Conservation (phyloP, 1,139 yeast genomes). For the Eremothecium gossypii region DNA sequence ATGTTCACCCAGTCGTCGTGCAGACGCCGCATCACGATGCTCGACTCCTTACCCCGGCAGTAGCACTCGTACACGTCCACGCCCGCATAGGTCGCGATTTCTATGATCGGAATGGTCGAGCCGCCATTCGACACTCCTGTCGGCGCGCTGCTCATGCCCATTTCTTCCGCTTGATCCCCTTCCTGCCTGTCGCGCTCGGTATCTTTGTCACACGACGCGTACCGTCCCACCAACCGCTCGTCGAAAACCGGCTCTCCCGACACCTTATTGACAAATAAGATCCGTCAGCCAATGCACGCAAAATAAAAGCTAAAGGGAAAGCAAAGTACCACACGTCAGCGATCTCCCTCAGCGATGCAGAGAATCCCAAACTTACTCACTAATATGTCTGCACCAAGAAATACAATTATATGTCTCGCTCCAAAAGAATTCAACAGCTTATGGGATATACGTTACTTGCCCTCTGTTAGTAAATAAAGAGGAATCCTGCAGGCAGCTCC, state of each 20-base stretch:
- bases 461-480: too few relatives aligned
- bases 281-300: too few relatives aligned
- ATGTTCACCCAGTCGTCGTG: conserved; percentile 84
- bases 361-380: too few relatives aligned
- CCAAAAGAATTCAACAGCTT: too few relatives aligned
- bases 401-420: too few relatives aligned
- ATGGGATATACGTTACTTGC: too few relatives aligned
- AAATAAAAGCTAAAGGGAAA: too few relatives aligned
- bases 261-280: too few relatives aligned
- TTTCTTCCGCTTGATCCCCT: background rate
- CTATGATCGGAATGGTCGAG: conserved; percentile 19
- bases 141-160: background rate
- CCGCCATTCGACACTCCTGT: background rate
- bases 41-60: conserved; percentile 26
- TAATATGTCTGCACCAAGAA: too few relatives aligned
- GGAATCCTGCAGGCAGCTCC: too few relatives aligned
- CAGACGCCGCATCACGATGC: conserved; percentile 56
- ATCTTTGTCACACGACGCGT: background rate
- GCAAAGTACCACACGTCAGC: too few relatives aligned
- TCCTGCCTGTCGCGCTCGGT: background rate
- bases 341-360: too few relatives aligned
- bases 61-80: conserved; percentile 53
- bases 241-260: background rate
- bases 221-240: background rate
- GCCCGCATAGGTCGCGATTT: conserved; percentile 30